Conservation (phyloP, 306 rosid species). For the Begonia peltatifolia region DNA sequence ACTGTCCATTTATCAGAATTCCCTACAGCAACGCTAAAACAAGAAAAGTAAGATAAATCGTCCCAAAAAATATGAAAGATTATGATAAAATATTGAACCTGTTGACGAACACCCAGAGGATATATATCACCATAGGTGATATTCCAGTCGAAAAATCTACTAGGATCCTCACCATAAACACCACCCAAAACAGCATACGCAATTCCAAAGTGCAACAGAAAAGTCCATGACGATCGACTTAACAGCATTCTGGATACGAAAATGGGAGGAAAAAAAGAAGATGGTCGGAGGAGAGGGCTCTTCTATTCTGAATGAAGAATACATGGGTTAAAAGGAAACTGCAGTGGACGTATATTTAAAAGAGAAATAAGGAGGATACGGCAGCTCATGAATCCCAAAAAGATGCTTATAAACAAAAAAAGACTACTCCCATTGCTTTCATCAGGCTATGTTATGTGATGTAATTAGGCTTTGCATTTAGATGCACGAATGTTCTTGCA, state of each 20-base stretch:
- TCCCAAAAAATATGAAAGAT: neutral
- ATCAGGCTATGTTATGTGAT: too few species aligned
- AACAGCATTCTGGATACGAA: neutral
- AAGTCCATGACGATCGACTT: neutral
- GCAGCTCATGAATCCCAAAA: too few species aligned
- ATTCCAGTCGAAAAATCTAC: conserved; percentile 62
- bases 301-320: neutral
- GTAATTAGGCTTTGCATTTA: too few species aligned
- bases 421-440: too few species aligned
- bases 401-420: too few species aligned
- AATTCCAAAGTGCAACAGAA: conserved; percentile 11
- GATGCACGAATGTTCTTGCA: too few species aligned
- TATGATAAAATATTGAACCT: conserved; percentile 19
- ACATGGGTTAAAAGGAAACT: neutral
- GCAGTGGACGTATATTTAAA: too few species aligned
- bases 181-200: conserved; percentile 10
- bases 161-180: conserved; percentile 42
- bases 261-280: neutral
- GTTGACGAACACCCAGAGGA: conserved; percentile 56
- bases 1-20: conserved; percentile 72
- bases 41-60: neutral
- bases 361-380: too few species aligned
- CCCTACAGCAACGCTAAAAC: conserved; percentile 22
- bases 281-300: neutral
- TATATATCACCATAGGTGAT: conserved; percentile 65